Evolutionary conservation across 2,329 filamentous ascomycete species (phyloP).

Genomic region (Cercospora sp.): DNA sequence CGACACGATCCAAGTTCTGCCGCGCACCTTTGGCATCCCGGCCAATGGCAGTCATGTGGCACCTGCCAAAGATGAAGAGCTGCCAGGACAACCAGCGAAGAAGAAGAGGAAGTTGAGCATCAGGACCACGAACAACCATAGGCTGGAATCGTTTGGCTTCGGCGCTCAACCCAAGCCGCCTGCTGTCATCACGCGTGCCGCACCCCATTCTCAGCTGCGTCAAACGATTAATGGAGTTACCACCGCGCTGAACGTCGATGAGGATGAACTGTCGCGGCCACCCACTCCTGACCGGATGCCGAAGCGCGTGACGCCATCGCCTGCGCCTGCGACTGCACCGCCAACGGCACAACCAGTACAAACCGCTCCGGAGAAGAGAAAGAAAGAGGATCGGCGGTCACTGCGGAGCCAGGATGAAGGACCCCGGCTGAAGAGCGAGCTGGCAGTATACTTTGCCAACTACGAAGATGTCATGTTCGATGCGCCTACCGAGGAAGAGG

Average conservation of each 20-base stretch:
- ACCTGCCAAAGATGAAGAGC: constrained; percentile 27
- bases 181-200: constrained; percentile 45
- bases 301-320: constrained; percentile 18
- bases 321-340: constrained; percentile 12
- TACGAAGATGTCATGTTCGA: constrained; percentile 94
- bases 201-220: constrained; percentile 46
- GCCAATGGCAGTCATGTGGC: constrained; percentile 5
- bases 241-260: constrained; percentile 33
- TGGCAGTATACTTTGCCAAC: constrained; percentile 86
- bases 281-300: constrained; percentile 15
- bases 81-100: constrained; percentile 19
- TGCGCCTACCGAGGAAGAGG: constrained; percentile 68
- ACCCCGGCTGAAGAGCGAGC: constrained; percentile 83
- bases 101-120: constrained; percentile 36
- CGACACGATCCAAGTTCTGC: constrained; percentile 10
- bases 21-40: background rate
- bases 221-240: constrained; percentile 47
- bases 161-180: constrained; percentile 39
- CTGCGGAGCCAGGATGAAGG: constrained; percentile 81
- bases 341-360: constrained; percentile 25
- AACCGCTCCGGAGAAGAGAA: constrained; percentile 23
- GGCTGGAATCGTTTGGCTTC: constrained; percentile 29
- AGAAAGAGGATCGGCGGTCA: constrained; percentile 65
- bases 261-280: constrained; percentile 24
- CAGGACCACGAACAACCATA: constrained; percentile 21